Conservation (phyloP, 2,329 filamentous ascomycete species). For the Fusarium praegraminearum region DNA sequence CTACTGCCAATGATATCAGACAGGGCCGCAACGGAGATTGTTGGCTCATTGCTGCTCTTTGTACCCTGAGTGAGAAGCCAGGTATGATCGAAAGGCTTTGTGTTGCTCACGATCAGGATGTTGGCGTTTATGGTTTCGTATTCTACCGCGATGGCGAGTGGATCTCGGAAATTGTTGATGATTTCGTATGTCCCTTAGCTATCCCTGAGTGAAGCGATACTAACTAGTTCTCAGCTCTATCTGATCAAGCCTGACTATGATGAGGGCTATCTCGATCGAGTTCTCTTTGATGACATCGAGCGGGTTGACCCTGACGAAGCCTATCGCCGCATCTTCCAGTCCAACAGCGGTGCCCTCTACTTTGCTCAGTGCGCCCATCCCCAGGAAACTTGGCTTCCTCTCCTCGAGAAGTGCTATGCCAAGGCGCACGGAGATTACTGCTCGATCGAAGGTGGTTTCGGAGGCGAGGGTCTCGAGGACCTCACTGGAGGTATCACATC, state of each 20-base stretch:
- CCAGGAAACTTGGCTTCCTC: slow-evolving; percentile 83
- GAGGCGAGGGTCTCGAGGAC: slow-evolving; percentile 70
- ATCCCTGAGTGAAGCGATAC: not conserved
- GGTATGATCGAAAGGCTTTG: slow-evolving; percentile 79
- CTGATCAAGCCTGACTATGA: slow-evolving; percentile 71
- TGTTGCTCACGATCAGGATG: slow-evolving; percentile 76
- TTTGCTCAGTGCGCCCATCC: slow-evolving; percentile 80
- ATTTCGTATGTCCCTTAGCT: slow-evolving; percentile 55
- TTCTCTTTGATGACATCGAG: slow-evolving; percentile 58
- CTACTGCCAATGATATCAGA: slow-evolving; percentile 80
- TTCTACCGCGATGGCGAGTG: slow-evolving; percentile 86
- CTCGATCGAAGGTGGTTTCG: slow-evolving; percentile 78
- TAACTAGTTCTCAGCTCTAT: slow-evolving; percentile 55
- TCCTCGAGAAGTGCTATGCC: slow-evolving; percentile 84
- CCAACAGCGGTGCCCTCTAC: slow-evolving; percentile 79
- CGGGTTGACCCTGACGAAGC: slow-evolving; percentile 66
- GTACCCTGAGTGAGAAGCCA: slow-evolving; percentile 79
- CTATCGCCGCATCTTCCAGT: slow-evolving; percentile 78
- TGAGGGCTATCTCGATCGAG: slow-evolving; percentile 63
- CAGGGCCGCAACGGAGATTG: slow-evolving; percentile 86
- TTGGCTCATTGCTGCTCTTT: slow-evolving; percentile 86
- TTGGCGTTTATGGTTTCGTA: slow-evolving; percentile 88
- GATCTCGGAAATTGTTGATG: slow-evolving; percentile 69
- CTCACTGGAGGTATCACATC: slow-evolving; percentile 75
- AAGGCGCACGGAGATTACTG: slow-evolving; percentile 85